Evolutionary conservation across 2,329 filamentous ascomycete genomes (phyloP).

Genomic region (Pestalotiopsis sp.): DNA sequence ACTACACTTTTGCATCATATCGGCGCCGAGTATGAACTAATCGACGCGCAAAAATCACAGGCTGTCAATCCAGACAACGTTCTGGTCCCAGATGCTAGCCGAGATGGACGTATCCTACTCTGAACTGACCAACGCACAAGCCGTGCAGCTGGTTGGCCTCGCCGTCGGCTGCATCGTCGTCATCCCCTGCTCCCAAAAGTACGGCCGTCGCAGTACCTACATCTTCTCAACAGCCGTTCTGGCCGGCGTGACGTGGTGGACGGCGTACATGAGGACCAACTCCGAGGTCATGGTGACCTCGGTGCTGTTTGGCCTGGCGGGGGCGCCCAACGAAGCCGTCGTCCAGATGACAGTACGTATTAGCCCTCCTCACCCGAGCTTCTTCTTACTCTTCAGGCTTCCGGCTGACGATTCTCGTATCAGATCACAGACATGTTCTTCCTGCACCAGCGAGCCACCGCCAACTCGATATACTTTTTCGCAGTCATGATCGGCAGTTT

Average conservation of each 20-base stretch:
- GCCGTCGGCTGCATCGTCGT: not conserved
- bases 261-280: not conserved
- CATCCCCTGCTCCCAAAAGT: not conserved
- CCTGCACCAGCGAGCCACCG: slow-evolving; percentile 47
- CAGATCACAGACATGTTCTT: slow-evolving; percentile 54
- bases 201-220: not conserved
- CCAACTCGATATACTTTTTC: slow-evolving; percentile 50
- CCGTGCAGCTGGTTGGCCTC: not conserved
- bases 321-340: not conserved
- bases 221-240: not conserved
- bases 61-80: not conserved
- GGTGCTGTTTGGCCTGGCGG: not conserved
- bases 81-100: not conserved
- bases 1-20: no score
- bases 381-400: not conserved
- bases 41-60: not conserved
- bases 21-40: no score
- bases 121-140: not conserved
- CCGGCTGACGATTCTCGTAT: not conserved
- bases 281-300: not conserved
- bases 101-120: not conserved
- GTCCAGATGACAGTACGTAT: not conserved
- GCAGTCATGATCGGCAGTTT: slow-evolving; percentile 37
- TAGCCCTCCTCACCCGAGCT: not conserved
- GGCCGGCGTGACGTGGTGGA: not conserved